Base-by-base conservation (phyloP, 2,329 filamentous ascomycete species). In the Phoma sp. region DNA sequence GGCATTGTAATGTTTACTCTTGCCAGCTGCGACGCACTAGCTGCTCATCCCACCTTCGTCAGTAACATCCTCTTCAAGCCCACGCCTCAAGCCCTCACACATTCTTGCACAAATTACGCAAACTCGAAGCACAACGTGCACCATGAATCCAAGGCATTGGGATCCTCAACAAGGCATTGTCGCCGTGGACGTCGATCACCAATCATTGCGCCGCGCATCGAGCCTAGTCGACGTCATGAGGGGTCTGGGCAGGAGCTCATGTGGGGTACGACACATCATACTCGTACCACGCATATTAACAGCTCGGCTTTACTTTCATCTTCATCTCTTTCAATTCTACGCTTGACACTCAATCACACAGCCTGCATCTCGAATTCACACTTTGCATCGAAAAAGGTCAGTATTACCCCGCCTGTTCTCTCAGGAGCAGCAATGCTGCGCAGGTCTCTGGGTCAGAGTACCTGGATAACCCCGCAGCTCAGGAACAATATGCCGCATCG, bases 161-260 rank as follows among this genome's bases (percentile, higher is more conserved):
- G 13, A 22, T 22, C 30, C 27, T 18, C 62, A 25, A 59, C 52
- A 41, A 66, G 66, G 42, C 42, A 41, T 29, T 42, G 49, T 47
- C 27, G 36, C 30, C 14, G 35, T 37, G n/a, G 37, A 14, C 13
- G 25, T 35, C 33, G 37, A 25, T 24, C 32, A 33, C 44, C 50
- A 52, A 43, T 54, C 23, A 29, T 37, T 13, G 35, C 35, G 39
- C 39, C 35, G 41, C 11, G 39, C 44, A 35, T 24, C 25, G 35
- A 8, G 33, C 22, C 36, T 22, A 18, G 11, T 38, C 11, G 27
- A 45, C 48, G 48, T 51, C 41, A 51, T 38, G 29, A 45, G 46
- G 39, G 46, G 32, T n/a, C 32, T 13, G 10, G 32, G 52, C 36
- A 29, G 9, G 22, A 55, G 46, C 52, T 55, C 35, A 41, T 49